phyloP scores from a whole-genome alignment of 108 stramenopile genomes.

The Parietichytrium sp. region DNA sequence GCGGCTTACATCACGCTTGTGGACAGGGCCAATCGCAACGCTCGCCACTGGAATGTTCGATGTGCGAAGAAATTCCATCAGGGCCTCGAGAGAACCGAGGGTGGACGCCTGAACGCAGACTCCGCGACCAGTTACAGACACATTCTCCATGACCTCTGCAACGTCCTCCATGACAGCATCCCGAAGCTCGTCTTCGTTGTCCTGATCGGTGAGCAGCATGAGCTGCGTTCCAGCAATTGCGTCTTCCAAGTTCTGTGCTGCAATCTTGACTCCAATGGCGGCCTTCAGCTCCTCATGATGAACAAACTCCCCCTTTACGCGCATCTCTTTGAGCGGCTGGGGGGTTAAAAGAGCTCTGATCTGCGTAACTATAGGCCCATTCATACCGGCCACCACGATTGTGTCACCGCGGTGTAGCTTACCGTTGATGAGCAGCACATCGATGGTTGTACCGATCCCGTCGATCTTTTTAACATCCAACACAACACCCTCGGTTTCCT shows the following conservation, averaged over 20 bases:
- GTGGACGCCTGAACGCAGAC: constrained; percentile 98
- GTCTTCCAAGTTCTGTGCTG: constrained; percentile 87
- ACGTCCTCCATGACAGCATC: constrained; percentile 94
- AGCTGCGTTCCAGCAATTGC: constrained; percentile 96
- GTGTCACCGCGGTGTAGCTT: constrained; percentile 84
- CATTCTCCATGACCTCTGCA: constrained; percentile 71
- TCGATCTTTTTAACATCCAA: constrained; percentile 98
- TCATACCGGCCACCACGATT: constrained; percentile 93
- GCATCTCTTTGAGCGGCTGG: constrained; percentile 93
- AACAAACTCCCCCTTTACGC: constrained; percentile 92
- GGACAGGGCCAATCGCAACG: constrained; percentile 91
- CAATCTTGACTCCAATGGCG: constrained; percentile 95
- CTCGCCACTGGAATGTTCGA: constrained; percentile 83
- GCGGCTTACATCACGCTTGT: constrained; percentile 95
- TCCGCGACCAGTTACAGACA: constrained; percentile 88
- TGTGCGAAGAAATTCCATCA: constrained; percentile 83
- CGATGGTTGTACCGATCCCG: constrained; percentile 97
- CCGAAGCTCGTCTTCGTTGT: constrained; percentile 96
- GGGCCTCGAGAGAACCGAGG: constrained; percentile 94
- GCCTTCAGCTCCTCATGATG: constrained; percentile 92
- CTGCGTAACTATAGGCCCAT: constrained; percentile 93
- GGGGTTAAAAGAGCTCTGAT: constrained; percentile 95
- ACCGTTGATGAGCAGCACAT: constrained; percentile 93
- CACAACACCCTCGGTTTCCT: constrained; percentile 88
- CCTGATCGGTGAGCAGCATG: constrained; percentile 86